Percentiles rank a stretch among this genome's conserved stretches.
phyloP scores from a whole-genome alignment of 2,329 filamentous ascomycete genomes.

The Aspergillus oerlinghausenensis region DNA sequence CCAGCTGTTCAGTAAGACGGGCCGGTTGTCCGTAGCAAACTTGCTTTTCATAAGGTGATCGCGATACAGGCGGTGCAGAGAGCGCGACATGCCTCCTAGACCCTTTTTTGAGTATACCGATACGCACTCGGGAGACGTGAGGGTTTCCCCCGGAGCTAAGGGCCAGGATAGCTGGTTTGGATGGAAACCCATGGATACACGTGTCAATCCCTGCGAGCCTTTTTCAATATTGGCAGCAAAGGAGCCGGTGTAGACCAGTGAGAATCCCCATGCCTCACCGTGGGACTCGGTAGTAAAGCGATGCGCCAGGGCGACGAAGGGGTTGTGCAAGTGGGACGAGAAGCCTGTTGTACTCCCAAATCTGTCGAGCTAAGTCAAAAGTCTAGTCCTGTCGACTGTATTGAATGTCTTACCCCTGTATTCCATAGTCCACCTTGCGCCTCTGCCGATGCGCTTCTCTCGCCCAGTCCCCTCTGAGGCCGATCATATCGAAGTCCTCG shows the following conservation, averaged over 20 bases:
- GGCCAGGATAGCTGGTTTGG: constrained; percentile 57
- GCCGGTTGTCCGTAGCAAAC: constrained; percentile 49
- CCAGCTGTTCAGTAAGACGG: constrained; percentile 61
- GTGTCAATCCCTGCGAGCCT: constrained; percentile 57
- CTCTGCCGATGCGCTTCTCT: constrained; percentile 54
- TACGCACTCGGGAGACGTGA: constrained; percentile 60
- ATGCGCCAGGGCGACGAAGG: constrained; percentile 56
- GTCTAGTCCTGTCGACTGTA: neutral
- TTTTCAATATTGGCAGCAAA: constrained; percentile 60
- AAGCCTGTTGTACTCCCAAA: constrained; percentile 60
- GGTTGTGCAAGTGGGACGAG: constrained; percentile 61
- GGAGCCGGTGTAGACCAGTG: constrained; percentile 60
- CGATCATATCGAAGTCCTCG: constrained; percentile 58
- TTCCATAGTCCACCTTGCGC: constrained; percentile 54
- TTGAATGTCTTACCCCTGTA: constrained; percentile 44
- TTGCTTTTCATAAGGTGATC: constrained; percentile 58
- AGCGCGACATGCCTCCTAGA: constrained; percentile 58
- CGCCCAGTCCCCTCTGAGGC: constrained; percentile 60
- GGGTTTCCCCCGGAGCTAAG: constrained; percentile 51
- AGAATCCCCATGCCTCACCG: constrained; percentile 62
- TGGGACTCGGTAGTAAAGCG: constrained; percentile 56
- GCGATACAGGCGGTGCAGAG: constrained; percentile 58
- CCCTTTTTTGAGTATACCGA: constrained; percentile 57
- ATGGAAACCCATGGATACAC: constrained; percentile 58
- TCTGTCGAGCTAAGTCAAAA: constrained; percentile 28